Conservation (phyloP, 169 alveolate species). For the Perkinsus olseni region DNA sequence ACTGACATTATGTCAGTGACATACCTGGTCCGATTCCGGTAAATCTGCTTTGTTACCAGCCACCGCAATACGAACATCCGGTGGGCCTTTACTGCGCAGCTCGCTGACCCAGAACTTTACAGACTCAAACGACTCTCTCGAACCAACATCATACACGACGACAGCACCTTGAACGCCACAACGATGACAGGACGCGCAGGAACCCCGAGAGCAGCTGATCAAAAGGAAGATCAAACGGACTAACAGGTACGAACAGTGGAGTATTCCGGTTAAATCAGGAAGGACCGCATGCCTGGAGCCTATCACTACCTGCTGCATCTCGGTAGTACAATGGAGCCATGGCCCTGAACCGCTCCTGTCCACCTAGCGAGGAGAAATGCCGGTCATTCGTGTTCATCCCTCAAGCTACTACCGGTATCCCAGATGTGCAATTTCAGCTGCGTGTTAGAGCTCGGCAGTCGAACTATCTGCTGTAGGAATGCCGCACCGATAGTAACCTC, state of each 20-base stretch:
- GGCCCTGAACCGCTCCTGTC: slow-evolving; percentile 75
- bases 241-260: too few relatives aligned
- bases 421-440: slow-evolving; percentile 72
- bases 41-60: slow-evolving; percentile 57
- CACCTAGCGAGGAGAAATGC: slow-evolving; percentile 33
- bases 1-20: not conserved
- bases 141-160: slow-evolving; percentile 68
- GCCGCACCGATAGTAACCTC: slow-evolving; percentile 85
- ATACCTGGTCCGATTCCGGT: slow-evolving; percentile 21
- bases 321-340: slow-evolving; percentile 75
- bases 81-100: slow-evolving; percentile 49
- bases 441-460: slow-evolving; percentile 28
- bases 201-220: too few relatives aligned
- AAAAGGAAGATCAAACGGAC: too few relatives aligned
- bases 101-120: slow-evolving; percentile 51
- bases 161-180: slow-evolving; percentile 46
- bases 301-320: slow-evolving; percentile 61
- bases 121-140: slow-evolving; percentile 39
- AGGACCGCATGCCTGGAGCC: too few relatives aligned
- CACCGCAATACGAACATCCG: slow-evolving; percentile 45
- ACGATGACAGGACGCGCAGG: too few relatives aligned
- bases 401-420: slow-evolving; percentile 67
- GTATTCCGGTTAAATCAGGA: too few relatives aligned
- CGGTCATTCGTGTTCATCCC: not conserved
- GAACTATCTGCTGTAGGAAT: slow-evolving; percentile 60